Evolutionary conservation across 768 basidiomycete species (phyloP).

Genomic region (Agrocybe chaxingu): DNA sequence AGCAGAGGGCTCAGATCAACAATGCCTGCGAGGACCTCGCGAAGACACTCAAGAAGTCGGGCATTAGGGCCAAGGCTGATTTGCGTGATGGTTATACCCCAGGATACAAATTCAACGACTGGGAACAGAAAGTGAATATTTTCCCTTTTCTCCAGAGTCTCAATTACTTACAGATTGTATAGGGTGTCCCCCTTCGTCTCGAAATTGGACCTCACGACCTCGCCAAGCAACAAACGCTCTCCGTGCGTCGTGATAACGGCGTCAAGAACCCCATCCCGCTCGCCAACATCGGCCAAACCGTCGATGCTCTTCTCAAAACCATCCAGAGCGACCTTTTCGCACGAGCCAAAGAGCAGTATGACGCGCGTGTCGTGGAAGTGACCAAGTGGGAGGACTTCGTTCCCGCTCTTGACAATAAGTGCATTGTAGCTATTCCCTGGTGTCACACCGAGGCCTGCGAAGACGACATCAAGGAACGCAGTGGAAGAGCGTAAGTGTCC

Average conservation of each 20-base stretch:
- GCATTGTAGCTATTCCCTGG: slow-evolving; percentile 90
- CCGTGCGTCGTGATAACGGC: slow-evolving; percentile 73
- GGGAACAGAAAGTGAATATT: slow-evolving; percentile 87
- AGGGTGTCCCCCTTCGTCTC: slow-evolving; percentile 96
- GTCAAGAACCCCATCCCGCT: slow-evolving; percentile 43
- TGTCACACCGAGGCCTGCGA: slow-evolving; percentile 92
- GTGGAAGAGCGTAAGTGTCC: slow-evolving; percentile 61
- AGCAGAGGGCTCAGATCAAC: slow-evolving; percentile 64
- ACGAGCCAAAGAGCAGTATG: slow-evolving; percentile 70
- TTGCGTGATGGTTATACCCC: slow-evolving; percentile 86
- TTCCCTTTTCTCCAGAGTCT: background rate
- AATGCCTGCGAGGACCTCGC: slow-evolving; percentile 78
- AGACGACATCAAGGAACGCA: slow-evolving; percentile 97
- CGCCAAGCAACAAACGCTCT: slow-evolving; percentile 73
- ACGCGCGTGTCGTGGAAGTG: slow-evolving; percentile 52
- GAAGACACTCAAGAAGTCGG: slow-evolving; percentile 64
- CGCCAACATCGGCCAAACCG: slow-evolving; percentile 35
- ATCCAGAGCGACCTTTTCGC: slow-evolving; percentile 90
- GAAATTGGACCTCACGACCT: slow-evolving; percentile 96
- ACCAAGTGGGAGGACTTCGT: too few relatives aligned
- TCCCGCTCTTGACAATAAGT: slow-evolving; percentile 85
- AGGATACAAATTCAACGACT: slow-evolving; percentile 98
- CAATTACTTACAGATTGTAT: slow-evolving; percentile 1
- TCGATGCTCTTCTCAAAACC: slow-evolving; percentile 70
- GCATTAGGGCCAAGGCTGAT: slow-evolving; percentile 85